Conservation (phyloP, 768 basidiomycete species). For the Boletus pseudopeckii region DNA sequence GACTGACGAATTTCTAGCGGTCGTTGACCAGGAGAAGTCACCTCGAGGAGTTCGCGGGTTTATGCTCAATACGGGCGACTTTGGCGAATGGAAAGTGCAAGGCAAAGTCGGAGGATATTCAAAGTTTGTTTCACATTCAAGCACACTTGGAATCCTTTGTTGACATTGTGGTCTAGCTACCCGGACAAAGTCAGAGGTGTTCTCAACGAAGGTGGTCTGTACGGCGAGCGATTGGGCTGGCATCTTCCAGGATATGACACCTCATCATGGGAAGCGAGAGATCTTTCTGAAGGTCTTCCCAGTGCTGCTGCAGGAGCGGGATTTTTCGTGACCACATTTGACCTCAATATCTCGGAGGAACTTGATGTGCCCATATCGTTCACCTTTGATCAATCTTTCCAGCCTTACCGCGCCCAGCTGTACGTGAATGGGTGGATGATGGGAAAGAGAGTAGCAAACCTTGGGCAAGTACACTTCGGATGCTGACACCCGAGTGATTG, state of each 20-base stretch:
- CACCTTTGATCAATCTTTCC: conserved; percentile 58
- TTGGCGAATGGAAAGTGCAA: conserved; percentile 67
- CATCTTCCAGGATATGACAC: conserved; percentile 70
- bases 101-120: conserved; percentile 73
- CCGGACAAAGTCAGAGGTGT: conserved; percentile 69
- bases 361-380: conserved; percentile 73
- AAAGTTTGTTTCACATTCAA: conserved; percentile 37
- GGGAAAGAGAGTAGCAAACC: conserved; percentile 73
- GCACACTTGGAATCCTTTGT: not conserved
- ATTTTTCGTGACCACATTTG: conserved; percentile 77
- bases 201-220: conserved; percentile 70
- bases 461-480: conserved; percentile 46
- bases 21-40: conserved; percentile 58
- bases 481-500: not conserved
- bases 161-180: conserved; percentile 44
- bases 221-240: conserved; percentile 70
- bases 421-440: conserved; percentile 92
- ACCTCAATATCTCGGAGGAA: conserved; percentile 53
- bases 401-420: conserved; percentile 67
- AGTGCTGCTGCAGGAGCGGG: conserved; percentile 63
- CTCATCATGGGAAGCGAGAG: conserved; percentile 54
- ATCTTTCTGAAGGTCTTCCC: conserved; percentile 59
- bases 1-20: conserved; percentile 19
- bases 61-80: conserved; percentile 57
- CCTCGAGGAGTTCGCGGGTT: conserved; percentile 81